Evolutionary conservation across 106 monocot genomes (phyloP), one percentile per base, ranked within the genome.

Genomic region (Dioscorea dumetorum): DNA sequence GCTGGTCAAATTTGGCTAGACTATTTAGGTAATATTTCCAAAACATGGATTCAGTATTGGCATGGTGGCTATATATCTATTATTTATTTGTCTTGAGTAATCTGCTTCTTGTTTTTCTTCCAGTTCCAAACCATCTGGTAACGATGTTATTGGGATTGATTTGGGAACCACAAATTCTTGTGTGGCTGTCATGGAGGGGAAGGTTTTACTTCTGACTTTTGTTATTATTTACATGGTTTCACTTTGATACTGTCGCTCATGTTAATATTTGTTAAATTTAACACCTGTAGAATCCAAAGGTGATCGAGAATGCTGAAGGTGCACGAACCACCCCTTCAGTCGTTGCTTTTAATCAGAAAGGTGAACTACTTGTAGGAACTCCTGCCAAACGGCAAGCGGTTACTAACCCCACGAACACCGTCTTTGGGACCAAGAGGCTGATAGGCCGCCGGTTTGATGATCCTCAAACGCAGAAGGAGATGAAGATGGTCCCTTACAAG

Each of bases 401-500:
- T 20, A 81, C 81, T 23, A 86, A 81, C 56, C 78, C 85, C 24
- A 63, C 81, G 16, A 86, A 86, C 24, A 86, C 85, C 2, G 0
- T 86, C n/a, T 82, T 86, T 56, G 86, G 86, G 22, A 82, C 75
- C 8, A 86, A 86, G 70, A 58, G 82, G 48, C 58, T 82, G 50
- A 82, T 86, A 41, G 86, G 86, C 2, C 63, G 86, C 6, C 62
- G 78, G 0, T 86, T 73, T 54, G 85, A 86, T 69, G 85, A 81
- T 52, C 72, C 75, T 66, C 81, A 86, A 59, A 81, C 81, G 49
- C 85, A 86, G 62, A 86, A 86, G 62, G 81, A 81, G 64, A 75
- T 81, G 81, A 86, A 86, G 22, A 86, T 86, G 85, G 81, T 81
- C 34, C 85, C 87, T 12, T 87, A 74, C 68, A 80, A 87, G 72